phyloP scores from a whole-genome alignment of 2,329 filamentous ascomycete genomes.

The Trichoderma sp. region DNA sequence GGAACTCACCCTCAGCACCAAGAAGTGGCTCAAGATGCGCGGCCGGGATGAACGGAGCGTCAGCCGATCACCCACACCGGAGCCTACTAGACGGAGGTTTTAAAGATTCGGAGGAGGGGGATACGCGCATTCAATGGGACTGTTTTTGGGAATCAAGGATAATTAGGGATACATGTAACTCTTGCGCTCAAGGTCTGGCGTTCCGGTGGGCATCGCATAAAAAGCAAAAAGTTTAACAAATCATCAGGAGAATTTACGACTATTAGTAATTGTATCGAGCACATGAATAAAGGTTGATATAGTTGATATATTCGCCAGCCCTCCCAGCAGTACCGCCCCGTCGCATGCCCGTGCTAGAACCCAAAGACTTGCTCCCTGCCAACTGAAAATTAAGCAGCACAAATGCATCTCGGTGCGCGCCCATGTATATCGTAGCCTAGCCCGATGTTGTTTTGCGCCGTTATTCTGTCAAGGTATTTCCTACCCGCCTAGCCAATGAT shows the following conservation, averaged over 20 bases:
- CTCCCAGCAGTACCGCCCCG: conserved; percentile 3
- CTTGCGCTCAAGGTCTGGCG: conserved; percentile 8
- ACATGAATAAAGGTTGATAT: conserved; percentile 13
- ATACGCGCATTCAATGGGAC: background rate
- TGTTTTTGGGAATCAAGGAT: background rate
- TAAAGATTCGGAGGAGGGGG: conserved; percentile 37
- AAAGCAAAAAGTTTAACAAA: conserved; percentile 12
- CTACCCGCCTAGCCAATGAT: conserved; percentile 14
- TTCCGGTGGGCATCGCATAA: conserved; percentile 1
- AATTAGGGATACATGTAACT: conserved; percentile 5
- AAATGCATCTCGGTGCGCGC: conserved; percentile 14
- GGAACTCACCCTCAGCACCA: conserved; percentile 82
- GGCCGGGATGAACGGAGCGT: conserved; percentile 81
- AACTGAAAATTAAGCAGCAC: conserved; percentile 16
- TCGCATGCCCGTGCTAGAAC: conserved; percentile 17
- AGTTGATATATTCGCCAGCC: conserved; percentile 17
- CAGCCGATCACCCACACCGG: conserved; percentile 79
- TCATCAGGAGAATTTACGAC: background rate
- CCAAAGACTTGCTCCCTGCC: conserved; percentile 11
- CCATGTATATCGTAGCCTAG: conserved; percentile 18
- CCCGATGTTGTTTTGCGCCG: conserved; percentile 18
- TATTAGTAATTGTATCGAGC: background rate
- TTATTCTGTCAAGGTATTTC: conserved; percentile 16
- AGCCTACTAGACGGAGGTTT: conserved; percentile 71
- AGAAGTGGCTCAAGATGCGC: conserved; percentile 90